These are phyloP conservation scores for Oryza meridionalis DNA, from an alignment of 176 grass and related monocot genomes.

Conservation along the genomic window DNA sequence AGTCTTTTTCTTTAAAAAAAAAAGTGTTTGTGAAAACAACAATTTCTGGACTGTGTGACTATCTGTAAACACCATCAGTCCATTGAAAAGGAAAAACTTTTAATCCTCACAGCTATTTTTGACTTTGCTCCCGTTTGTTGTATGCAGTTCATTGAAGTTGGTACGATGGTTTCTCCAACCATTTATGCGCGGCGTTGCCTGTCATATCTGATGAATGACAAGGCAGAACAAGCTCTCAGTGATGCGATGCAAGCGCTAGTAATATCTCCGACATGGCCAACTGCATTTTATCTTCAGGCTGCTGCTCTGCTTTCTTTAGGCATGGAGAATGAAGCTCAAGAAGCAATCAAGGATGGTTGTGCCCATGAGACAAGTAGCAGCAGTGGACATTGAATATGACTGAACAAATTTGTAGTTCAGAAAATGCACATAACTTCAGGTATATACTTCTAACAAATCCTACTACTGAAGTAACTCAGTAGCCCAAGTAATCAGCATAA, in stretches of 20 bases:
- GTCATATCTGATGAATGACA: slow-evolving; percentile 89
- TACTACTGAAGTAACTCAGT: neutral
- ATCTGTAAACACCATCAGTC: neutral
- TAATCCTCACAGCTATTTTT: slow-evolving; percentile 10
- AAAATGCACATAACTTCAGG: slow-evolving; percentile 57
- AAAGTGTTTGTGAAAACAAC: neutral
- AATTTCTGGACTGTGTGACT: neutral
- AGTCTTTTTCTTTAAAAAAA: neutral
- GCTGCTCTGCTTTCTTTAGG: slow-evolving; percentile 69
- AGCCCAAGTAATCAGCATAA: neutral
- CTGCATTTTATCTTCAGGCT: slow-evolving; percentile 94
- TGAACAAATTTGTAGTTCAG: slow-evolving; percentile 29
- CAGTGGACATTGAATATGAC: slow-evolving; percentile 48
- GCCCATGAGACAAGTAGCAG: slow-evolving; percentile 63
- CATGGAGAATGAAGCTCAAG: slow-evolving; percentile 91
- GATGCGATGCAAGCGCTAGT: slow-evolving; percentile 91
- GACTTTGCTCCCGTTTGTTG: slow-evolving; percentile 20
- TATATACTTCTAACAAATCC: slow-evolving; percentile 9
- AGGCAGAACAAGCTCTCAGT: slow-evolving; percentile 74
- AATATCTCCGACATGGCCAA: slow-evolving; percentile 86
- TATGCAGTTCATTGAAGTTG: slow-evolving; percentile 96
- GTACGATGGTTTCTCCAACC: slow-evolving; percentile 94
- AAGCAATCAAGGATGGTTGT: slow-evolving; percentile 85
- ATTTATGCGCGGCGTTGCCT: slow-evolving; percentile 87
- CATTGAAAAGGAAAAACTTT: neutral